Evolutionary conservation across 805 yeast genomes (phyloP), one percentile per base, ranked within the genome.

Genomic region (Pichia californica): DNA sequence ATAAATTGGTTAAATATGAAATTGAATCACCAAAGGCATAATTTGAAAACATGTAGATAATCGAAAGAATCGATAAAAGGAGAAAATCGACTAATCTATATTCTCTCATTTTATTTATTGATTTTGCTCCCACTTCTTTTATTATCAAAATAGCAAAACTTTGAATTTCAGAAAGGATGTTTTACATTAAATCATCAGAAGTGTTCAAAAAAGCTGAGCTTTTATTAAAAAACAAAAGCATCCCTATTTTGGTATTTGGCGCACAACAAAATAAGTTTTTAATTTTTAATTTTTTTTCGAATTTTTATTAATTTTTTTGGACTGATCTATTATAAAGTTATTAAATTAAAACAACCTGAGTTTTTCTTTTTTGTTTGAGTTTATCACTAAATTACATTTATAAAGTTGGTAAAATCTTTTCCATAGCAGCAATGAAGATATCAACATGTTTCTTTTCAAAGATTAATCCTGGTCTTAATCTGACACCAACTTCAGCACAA

Each of bases 371-470:
- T n/a, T n/a, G n/a, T n/a, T n/a, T 23, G 25, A 23, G 9, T 23
- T 7, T 23, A 23, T 23, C 25, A 23, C 9, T 23, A 23, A 23
- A 23, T 9, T 23, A 21, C n/a, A 20, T 14, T 52, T 54, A 58
- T 43, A 61, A 47, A 28, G 54, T 43, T 26, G 62, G 44, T 21
- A 55, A 53, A 49, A 56, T 63, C 57, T 69, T 69, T 43, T 64
- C 64, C 46, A 75, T 54, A 35, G 65, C 62, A 26, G 66, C 65
- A 42, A 83, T 58, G 53, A 84, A 71, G 44, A 83, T 63, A 53
- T 83, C 87, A 44, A 85, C 91, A 57, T 85, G 94, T 66, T 80
- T 80, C 67, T 81, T 76, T 69, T 83, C 88, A 61, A 85, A 85
- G 18, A 79, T 77, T 55, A 85, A 68, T 36, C 86, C 74, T 48